A percentile compares a stretch with the other conserved stretches of the same genome.
Evolutionary conservation across 2,329 filamentous ascomycete species (phyloP).

Genomic region (Boeremia lycopersici): DNA sequence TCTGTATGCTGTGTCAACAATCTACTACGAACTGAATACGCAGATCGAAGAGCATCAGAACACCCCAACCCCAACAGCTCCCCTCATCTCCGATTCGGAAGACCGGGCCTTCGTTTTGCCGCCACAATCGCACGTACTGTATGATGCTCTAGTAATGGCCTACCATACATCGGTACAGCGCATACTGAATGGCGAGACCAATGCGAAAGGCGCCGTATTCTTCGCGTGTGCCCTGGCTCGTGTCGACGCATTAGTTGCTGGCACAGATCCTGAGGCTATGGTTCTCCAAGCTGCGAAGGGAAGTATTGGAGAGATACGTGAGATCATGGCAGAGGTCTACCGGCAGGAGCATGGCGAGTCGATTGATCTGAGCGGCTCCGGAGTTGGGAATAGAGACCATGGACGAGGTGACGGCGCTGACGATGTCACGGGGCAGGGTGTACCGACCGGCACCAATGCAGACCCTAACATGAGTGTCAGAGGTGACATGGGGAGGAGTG

Average conservation of each 20-base stretch:
- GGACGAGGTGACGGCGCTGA: slow-evolving; percentile 17
- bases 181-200: slow-evolving; percentile 33
- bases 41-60: slow-evolving; percentile 29
- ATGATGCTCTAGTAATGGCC: slow-evolving; percentile 16
- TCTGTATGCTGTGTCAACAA: slow-evolving; percentile 29
- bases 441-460: background rate
- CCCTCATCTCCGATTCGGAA: slow-evolving; percentile 6
- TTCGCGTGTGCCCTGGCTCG: slow-evolving; percentile 27
- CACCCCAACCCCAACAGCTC: slow-evolving; percentile 11
- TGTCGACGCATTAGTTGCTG: slow-evolving; percentile 29
- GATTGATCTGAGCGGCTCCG: slow-evolving; percentile 22
- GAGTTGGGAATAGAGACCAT: slow-evolving; percentile 7
- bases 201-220: slow-evolving; percentile 33
- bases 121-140: slow-evolving; percentile 20
- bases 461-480: background rate
- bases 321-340: slow-evolving; percentile 26
- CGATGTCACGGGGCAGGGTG: background rate
- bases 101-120: slow-evolving; percentile 6
- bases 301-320: slow-evolving; percentile 15
- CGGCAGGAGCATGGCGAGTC: slow-evolving; percentile 27
- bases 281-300: slow-evolving; percentile 28
- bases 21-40: slow-evolving; percentile 31
- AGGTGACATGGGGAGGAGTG: background rate
- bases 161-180: slow-evolving; percentile 18
- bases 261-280: slow-evolving; percentile 21